Conservation (phyloP, 768 basidiomycete genomes). For the Trametes coccinea region DNA sequence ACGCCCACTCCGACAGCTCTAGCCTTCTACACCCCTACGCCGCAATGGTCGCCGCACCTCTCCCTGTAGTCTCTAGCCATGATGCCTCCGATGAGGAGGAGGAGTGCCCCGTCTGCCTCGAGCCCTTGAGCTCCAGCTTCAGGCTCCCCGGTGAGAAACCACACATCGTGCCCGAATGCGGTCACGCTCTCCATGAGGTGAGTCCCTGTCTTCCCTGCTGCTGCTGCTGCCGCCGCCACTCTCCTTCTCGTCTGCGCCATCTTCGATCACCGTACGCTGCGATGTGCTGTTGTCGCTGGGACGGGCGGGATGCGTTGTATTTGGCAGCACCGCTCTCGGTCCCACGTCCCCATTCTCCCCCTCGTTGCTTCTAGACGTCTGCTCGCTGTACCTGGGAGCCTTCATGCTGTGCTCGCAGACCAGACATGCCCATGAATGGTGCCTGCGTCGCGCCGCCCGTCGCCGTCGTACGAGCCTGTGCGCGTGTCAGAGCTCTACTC, state of each 20-base stretch:
- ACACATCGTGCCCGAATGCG: conserved; percentile 95
- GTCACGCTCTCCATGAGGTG: conserved; percentile 96
- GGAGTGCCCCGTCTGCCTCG: conserved; percentile 95
- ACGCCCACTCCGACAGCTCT: conserved; percentile 39
- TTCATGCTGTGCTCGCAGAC: conserved; percentile 1
- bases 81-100: conserved; percentile 69
- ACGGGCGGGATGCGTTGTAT: background rate
- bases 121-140: conserved; percentile 91
- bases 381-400: background rate
- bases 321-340: conserved; percentile 11
- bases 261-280: background rate
- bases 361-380: background rate
- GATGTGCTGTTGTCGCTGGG: background rate
- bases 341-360: conserved; percentile 9
- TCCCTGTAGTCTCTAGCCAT: conserved; percentile 72
- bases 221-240: background rate
- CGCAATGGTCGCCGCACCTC: conserved; percentile 59
- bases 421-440: background rate
- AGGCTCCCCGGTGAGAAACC: conserved; percentile 95
- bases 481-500: background rate
- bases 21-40: conserved; percentile 52
- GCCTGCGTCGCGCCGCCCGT: background rate
- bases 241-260: background rate
- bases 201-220: conserved; percentile 21
- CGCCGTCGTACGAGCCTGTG: background rate